Percentiles rank a stretch among this genome's conserved stretches.
Conservation (phyloP, 352 stramenopile species). For the Phytophthora ohioensis region DNA sequence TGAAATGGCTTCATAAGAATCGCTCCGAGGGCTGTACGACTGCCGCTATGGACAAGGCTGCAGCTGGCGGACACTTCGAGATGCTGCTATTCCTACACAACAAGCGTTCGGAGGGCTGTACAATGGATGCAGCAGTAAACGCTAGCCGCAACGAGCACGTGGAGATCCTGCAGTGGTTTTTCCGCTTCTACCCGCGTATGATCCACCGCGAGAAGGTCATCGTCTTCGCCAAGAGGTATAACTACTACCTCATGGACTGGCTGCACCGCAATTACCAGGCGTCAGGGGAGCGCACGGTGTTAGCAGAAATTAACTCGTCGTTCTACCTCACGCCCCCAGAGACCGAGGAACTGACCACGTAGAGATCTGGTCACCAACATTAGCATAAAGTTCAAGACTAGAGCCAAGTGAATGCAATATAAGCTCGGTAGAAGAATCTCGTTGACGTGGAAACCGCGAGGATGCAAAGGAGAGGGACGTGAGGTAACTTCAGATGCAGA, state of each 20-base stretch:
- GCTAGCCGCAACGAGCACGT: constrained; percentile 47
- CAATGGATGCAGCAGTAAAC: constrained; percentile 46
- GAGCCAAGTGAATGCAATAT: constrained; percentile 6
- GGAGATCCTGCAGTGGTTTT: constrained; percentile 50
- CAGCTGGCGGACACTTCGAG: constrained; percentile 48
- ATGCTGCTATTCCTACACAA: constrained; percentile 49
- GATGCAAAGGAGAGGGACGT: neutral
- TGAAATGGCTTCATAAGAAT: constrained; percentile 44
- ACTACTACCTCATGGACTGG: constrained; percentile 55
- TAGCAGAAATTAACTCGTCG: constrained; percentile 48
- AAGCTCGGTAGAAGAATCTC: neutral
- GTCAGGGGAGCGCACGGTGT: constrained; percentile 40
- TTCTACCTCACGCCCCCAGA: constrained; percentile 46
- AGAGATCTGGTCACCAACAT: neutral
- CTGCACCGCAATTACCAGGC: constrained; percentile 49
- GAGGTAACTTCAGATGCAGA: neutral
- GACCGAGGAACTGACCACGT: constrained; percentile 29
- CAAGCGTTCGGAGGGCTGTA: constrained; percentile 37
- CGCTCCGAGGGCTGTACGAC: constrained; percentile 44
- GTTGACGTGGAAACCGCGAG: neutral
- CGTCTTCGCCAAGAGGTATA: constrained; percentile 50
- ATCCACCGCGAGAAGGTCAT: constrained; percentile 52
- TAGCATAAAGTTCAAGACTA: constrained; percentile 16
- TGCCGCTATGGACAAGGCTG: constrained; percentile 42
- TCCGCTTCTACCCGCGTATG: constrained; percentile 44